These are phyloP conservation scores for Xylariaceae sp. DNA, from an alignment of 2,329 filamentous ascomycete species.

Conservation along the genomic window DNA sequence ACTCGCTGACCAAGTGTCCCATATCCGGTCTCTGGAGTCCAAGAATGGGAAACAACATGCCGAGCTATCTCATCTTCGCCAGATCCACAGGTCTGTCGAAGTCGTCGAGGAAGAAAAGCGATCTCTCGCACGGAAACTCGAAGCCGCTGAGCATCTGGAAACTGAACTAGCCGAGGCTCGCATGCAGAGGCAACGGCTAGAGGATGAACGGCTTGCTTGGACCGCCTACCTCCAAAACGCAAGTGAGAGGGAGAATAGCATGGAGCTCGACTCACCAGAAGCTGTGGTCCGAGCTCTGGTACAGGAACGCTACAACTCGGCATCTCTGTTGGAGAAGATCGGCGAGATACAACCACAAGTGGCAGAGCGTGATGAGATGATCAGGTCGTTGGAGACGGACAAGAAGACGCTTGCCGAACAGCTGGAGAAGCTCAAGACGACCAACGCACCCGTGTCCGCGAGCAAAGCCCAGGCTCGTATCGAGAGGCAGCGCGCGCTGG, in stretches of 20 bases:
- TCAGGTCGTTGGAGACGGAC: constrained; percentile 65
- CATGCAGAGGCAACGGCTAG: constrained; percentile 75
- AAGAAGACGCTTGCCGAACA: constrained; percentile 57
- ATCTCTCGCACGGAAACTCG: constrained; percentile 67
- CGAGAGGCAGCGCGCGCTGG: constrained; percentile 77
- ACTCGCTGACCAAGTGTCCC: constrained; percentile 82
- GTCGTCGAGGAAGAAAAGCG: constrained; percentile 94
- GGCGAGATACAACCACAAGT: constrained; percentile 75
- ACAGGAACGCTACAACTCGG: constrained; percentile 71
- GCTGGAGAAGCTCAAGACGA: constrained; percentile 59
- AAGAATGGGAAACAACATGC: constrained; percentile 70
- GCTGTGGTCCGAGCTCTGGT: constrained; percentile 78
- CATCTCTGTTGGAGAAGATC: constrained; percentile 71
- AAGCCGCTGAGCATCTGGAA: constrained; percentile 66
- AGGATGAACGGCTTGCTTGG: constrained; percentile 85
- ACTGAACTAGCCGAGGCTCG: constrained; percentile 71
- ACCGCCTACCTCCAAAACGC: constrained; percentile 73
- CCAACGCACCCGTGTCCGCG: constrained; percentile 36
- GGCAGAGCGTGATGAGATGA: constrained; percentile 65
- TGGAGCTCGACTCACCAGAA: constrained; percentile 82
- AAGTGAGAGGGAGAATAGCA: constrained; percentile 47
- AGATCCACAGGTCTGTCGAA: constrained; percentile 78
- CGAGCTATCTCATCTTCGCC: constrained; percentile 76
- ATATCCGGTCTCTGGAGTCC: constrained; percentile 77
- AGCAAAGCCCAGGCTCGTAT: constrained; percentile 68